A percentile compares a stretch with the other conserved stretches of the same genome.
These are phyloP conservation scores for Ganoderma resinaceum DNA, from an alignment of 1,284 basidiomycete genomes.

Conservation along the genomic window DNA sequence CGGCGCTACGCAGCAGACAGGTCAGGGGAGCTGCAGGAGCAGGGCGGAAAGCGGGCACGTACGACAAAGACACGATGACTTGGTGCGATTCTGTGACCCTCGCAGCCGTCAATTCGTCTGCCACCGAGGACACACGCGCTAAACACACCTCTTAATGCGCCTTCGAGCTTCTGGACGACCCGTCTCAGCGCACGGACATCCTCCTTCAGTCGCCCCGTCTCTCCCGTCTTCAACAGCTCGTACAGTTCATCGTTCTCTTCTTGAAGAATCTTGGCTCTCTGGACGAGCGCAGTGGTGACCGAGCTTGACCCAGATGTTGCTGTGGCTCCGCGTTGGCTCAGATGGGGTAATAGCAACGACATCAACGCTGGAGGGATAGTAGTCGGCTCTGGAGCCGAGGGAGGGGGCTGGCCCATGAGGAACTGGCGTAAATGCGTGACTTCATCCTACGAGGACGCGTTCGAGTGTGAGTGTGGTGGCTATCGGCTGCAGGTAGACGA, in stretches of 20 bases:
- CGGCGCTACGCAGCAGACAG: constrained; percentile 43
- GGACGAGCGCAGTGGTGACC: constrained; percentile 72
- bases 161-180: constrained; percentile 71
- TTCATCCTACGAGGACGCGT: constrained; percentile 60
- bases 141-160: constrained; percentile 72
- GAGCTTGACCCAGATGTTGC: constrained; percentile 57
- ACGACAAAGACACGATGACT: constrained; percentile 75
- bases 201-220: constrained; percentile 79
- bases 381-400: constrained; percentile 63
- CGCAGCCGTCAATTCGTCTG: constrained; percentile 9
- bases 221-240: constrained; percentile 69
- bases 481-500: constrained; percentile 16
- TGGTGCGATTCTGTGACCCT: constrained; percentile 69
- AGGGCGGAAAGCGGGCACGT: constrained; percentile 41
- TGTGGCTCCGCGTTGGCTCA: constrained; percentile 50
- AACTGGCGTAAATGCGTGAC: constrained; percentile 69
- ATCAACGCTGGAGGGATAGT: constrained; percentile 73
- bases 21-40: constrained; percentile 20
- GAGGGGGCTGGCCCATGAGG: constrained; percentile 62
- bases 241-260: constrained; percentile 84
- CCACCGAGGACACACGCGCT: constrained; percentile 21
- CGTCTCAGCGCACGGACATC: constrained; percentile 74
- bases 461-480: constrained; percentile 22
- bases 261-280: constrained; percentile 73
- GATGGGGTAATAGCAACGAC: constrained; percentile 69